A percentile compares a stretch with the other conserved stretches of the same genome.
Conservation (phyloP, 495 filamentous ascomycete genomes). For the Podospora anserina region DNA sequence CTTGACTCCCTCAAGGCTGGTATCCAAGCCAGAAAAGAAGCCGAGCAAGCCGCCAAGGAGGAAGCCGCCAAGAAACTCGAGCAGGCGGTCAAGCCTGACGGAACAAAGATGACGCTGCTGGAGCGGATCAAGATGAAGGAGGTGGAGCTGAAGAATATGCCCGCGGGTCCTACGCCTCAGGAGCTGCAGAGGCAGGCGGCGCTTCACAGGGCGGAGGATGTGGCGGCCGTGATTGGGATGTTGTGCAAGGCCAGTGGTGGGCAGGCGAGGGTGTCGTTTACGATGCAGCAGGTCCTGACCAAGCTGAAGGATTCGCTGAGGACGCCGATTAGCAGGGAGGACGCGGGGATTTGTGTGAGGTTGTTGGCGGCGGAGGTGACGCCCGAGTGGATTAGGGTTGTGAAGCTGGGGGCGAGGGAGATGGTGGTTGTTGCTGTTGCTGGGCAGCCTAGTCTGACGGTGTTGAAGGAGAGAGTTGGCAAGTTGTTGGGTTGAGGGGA, state of each 20-base stretch:
- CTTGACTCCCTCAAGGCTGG: constrained; percentile 58
- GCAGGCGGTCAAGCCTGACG: constrained; percentile 31
- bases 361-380: constrained; percentile 57
- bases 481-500: constrained; percentile 31
- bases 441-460: constrained; percentile 39
- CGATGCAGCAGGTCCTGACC: constrained; percentile 56
- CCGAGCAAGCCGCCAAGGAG: constrained; percentile 23
- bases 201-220: constrained; percentile 58
- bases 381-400: constrained; percentile 59
- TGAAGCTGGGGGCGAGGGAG: constrained; percentile 52
- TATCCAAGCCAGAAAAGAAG: constrained; percentile 44
- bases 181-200: constrained; percentile 55
- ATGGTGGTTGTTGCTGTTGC: constrained; percentile 56
- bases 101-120: constrained; percentile 49
- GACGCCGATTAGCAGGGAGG: constrained; percentile 58
- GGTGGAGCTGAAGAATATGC: constrained; percentile 40
- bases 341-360: constrained; percentile 53
- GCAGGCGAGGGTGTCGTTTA: constrained; percentile 51
- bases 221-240: constrained; percentile 57
- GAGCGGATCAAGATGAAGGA: constrained; percentile 64
- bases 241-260: constrained; percentile 45
- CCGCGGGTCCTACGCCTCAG: constrained; percentile 41
- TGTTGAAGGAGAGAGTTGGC: constrained; percentile 45
- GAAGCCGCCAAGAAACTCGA: constrained; percentile 16
- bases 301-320: constrained; percentile 60